phyloP scores from a whole-genome alignment of 2,329 filamentous ascomycete species.

The Aspergillus sojae region DNA sequence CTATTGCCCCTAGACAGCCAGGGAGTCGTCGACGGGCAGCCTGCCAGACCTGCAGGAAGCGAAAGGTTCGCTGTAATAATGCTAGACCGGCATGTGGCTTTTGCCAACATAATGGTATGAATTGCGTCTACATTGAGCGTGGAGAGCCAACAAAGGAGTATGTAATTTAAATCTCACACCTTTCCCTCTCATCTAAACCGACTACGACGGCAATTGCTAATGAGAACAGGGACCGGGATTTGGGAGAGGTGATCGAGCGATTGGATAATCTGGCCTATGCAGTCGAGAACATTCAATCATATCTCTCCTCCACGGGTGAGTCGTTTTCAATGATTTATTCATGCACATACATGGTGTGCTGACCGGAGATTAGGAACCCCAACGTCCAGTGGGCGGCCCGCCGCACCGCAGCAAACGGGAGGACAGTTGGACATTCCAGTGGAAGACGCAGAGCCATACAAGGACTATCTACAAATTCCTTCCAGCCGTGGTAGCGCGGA shows the following conservation, averaged over 20 bases:
- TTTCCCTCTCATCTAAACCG: background rate
- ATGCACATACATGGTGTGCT: background rate
- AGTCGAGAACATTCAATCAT: background rate
- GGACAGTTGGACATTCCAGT: background rate
- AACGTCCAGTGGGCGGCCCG: background rate
- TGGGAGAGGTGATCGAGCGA: background rate
- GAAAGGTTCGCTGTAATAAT: background rate
- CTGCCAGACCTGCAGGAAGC: background rate
- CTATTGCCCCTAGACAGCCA: background rate
- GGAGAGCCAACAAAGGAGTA: background rate
- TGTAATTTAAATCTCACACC: background rate
- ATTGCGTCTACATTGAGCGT: background rate
- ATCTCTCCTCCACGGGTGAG: background rate
- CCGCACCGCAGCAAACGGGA: background rate
- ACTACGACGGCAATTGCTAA: background rate
- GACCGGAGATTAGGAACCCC: background rate
- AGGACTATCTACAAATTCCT: constrained; percentile 12
- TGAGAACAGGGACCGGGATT: background rate
- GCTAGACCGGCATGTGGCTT: background rate
- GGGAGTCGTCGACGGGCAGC: background rate
- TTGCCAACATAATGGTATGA: background rate
- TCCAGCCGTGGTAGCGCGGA: constrained; percentile 28
- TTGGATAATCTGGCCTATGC: background rate
- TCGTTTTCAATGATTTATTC: background rate
- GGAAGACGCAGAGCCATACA: background rate